Evolutionary conservation across 2,329 filamentous ascomycete species (phyloP).

Genomic region (Stagonosporopsis chrysanthemi): DNA sequence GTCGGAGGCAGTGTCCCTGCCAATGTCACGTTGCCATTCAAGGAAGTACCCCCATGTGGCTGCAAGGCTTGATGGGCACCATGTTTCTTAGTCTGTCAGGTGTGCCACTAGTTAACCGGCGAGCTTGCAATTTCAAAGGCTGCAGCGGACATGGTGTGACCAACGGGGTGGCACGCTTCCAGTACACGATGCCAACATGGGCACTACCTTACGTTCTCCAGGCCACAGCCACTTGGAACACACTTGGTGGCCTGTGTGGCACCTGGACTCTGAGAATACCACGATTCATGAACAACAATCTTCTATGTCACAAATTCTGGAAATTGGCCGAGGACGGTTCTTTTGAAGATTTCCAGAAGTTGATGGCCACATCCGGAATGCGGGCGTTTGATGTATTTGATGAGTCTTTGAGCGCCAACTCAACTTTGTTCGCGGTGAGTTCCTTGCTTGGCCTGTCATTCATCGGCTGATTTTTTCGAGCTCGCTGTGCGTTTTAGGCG

Average conservation of each 20-base stretch:
- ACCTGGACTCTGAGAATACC: conserved; percentile 5
- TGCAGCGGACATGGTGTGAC: neutral
- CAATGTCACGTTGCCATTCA: neutral
- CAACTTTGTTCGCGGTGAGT: neutral
- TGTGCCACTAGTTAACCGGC: neutral
- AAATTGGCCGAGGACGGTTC: neutral
- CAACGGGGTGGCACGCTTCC: neutral
- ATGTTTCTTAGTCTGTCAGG: neutral
- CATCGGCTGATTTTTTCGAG: neutral
- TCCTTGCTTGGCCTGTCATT: too few relatives aligned
- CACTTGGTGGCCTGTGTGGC: neutral
- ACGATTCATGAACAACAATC: neutral
- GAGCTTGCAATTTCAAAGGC: conserved; percentile 3
- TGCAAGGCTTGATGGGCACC: neutral
- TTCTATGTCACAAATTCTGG: neutral
- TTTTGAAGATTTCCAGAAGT: neutral
- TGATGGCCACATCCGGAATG: neutral
- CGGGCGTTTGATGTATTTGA: neutral
- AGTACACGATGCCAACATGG: conserved; percentile 2
- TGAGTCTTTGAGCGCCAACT: neutral
- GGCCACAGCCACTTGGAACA: neutral
- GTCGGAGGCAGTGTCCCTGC: neutral
- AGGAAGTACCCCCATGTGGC: conserved; percentile 2
- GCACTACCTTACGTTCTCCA: neutral
- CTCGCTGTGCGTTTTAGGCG: neutral